These are phyloP conservation scores for Diaporthe helianthi DNA, from an alignment of 2,329 filamentous ascomycete genomes.

Conservation along the genomic window DNA sequence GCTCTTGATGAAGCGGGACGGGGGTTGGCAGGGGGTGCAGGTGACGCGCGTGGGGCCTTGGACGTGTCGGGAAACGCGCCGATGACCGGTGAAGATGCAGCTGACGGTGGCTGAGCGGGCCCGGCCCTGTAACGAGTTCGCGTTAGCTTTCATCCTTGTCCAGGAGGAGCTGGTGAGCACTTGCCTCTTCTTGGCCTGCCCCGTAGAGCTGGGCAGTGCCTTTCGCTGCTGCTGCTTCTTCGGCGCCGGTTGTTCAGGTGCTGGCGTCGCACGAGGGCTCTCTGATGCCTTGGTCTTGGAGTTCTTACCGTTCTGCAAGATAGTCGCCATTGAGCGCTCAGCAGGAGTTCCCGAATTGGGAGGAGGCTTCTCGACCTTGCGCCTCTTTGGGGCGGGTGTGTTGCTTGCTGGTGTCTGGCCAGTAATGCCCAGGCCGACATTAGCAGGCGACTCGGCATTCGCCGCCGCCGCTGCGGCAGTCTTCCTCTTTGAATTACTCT, in stretches of 20 bases:
- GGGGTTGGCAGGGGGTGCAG: constrained; percentile 61
- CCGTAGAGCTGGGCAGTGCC: constrained; percentile 69
- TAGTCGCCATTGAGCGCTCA: constrained; percentile 73
- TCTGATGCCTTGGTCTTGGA: constrained; percentile 63
- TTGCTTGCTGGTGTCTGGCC: constrained; percentile 59
- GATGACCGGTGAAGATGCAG: constrained; percentile 78
- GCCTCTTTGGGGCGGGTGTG: constrained; percentile 71
- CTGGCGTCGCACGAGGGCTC: constrained; percentile 74
- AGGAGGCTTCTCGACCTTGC: constrained; percentile 80
- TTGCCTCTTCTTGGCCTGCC: constrained; percentile 81
- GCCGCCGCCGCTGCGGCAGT: constrained; percentile 49
- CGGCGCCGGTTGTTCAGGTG: constrained; percentile 62
- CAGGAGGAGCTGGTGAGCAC: constrained; percentile 38
- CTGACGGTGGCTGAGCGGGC: constrained; percentile 63
- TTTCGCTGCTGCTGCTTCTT: constrained; percentile 72
- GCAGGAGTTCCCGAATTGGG: constrained; percentile 58
- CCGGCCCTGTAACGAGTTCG: constrained; percentile 37
- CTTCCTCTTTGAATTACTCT: constrained; percentile 70
- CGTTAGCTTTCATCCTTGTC: constrained; percentile 40
- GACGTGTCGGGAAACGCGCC: constrained; percentile 70
- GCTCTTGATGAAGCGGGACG: constrained; percentile 74
- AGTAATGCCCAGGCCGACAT: constrained; percentile 70
- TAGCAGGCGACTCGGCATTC: constrained; percentile 37
- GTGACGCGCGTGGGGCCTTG: constrained; percentile 60
- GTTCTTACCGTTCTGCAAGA: constrained; percentile 53